Conservation (phyloP, 768 basidiomycete species). For the Suillus bovinus region DNA sequence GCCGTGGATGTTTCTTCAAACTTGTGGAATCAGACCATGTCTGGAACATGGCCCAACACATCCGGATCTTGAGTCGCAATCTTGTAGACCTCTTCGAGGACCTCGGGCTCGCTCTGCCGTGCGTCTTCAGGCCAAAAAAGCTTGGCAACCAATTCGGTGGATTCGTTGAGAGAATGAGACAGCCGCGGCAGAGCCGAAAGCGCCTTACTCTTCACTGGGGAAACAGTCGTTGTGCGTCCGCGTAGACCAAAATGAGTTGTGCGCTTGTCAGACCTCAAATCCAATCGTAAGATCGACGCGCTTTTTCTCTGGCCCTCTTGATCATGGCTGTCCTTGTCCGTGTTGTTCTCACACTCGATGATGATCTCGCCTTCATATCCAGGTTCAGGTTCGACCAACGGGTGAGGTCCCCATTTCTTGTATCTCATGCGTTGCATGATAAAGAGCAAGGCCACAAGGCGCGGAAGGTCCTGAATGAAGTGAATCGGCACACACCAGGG, state of each 20-base stretch:
- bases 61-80: too few relatives aligned
- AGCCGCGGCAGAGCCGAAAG: too few relatives aligned
- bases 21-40: too few relatives aligned
- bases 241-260: conserved; percentile 9
- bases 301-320: too few relatives aligned
- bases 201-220: neutral
- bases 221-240: conserved; percentile 11
- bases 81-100: too few relatives aligned
- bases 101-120: neutral
- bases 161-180: neutral
- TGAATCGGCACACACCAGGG: too few relatives aligned
- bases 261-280: neutral
- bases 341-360: neutral
- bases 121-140: neutral
- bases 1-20: too few relatives aligned
- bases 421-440: conserved; percentile 11
- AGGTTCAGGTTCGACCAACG: conserved; percentile 6
- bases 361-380: too few relatives aligned
- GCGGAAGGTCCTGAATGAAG: conserved; percentile 15
- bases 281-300: neutral
- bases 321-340: too few relatives aligned
- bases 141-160: too few relatives aligned
- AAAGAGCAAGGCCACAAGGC: conserved; percentile 11
- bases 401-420: conserved; percentile 15
- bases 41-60: too few relatives aligned